Conservation (phyloP, 2,329 filamentous ascomycete genomes). For the Fusarium lateritium region DNA sequence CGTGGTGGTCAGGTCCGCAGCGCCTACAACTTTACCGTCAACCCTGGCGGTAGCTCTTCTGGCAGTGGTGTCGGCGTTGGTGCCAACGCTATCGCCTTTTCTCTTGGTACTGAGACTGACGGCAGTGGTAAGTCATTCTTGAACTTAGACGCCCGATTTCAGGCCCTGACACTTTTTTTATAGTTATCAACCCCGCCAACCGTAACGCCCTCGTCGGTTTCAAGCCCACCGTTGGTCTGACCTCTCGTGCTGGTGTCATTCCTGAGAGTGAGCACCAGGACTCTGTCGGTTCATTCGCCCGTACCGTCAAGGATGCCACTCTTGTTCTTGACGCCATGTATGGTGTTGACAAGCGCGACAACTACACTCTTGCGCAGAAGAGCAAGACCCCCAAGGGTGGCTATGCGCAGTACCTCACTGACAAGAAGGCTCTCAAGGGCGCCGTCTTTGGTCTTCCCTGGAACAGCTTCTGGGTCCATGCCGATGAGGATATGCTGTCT, state of each 20-base stretch:
- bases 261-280: slow-evolving; percentile 79
- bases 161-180: slow-evolving; percentile 15
- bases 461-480: slow-evolving; percentile 78
- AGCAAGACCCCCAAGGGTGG: slow-evolving; percentile 68
- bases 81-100: slow-evolving; percentile 73
- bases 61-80: slow-evolving; percentile 76
- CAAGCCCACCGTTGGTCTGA: slow-evolving; percentile 82
- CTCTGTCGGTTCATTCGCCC: slow-evolving; percentile 76
- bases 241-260: slow-evolving; percentile 74
- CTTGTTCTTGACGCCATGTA: slow-evolving; percentile 78
- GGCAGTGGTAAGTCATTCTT: slow-evolving; percentile 64
- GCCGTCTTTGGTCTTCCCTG: slow-evolving; percentile 80
- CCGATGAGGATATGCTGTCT: slow-evolving; percentile 68
- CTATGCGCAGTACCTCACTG: slow-evolving; percentile 70
- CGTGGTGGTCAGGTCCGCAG: slow-evolving; percentile 75
- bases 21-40: slow-evolving; percentile 78
- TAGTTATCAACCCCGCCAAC: slow-evolving; percentile 79
- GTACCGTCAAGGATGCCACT: slow-evolving; percentile 77
- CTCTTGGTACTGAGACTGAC: slow-evolving; percentile 82
- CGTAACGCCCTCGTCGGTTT: slow-evolving; percentile 79
- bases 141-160: background rate
- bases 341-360: slow-evolving; percentile 74
- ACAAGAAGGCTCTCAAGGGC: slow-evolving; percentile 68
- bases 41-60: slow-evolving; percentile 78
- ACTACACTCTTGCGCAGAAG: slow-evolving; percentile 73